Evolutionary conservation across 2,329 filamentous ascomycete genomes (phyloP), one percentile per base, ranked within the genome.

Genomic region (Fusarium sp.): DNA sequence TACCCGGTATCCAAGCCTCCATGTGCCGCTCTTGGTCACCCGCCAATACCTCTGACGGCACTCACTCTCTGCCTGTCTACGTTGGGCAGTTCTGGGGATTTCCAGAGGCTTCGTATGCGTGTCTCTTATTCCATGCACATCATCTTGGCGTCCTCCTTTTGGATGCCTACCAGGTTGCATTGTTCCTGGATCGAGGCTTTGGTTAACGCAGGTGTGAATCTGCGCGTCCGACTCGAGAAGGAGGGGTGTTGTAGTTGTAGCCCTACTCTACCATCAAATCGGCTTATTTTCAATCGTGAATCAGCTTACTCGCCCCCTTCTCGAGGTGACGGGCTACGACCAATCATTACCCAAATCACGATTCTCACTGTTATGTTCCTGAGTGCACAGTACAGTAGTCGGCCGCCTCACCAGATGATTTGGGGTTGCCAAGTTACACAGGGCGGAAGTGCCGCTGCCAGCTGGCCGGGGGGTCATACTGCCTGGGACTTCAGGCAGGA

Each of bases 21-120:
- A 75, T 74, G 72, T 74, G 72, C 72, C 72, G 61, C 48, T 20
- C 59, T 59, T 59, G 72, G 63, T 74, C 72, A 74, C 60, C 73
- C 57, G 72, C 50, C 22, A 27, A 35, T 20, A 27, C 14, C 62
- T 54, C 41, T 54, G 45, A 31, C 48, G 48, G 48, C 27, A 20
- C 48, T 31, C n/a, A 27, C 54, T 16, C 27, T n/a, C 24, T 37
- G 48, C 62, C 60, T 56, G 65, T 63, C 62, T 39, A 20, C 41
- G 41, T 45, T 45, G 41, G 72, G 61, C 54, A 63, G 22, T 16
- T 59, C 2, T 41, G 20, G 35, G 5, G 20, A 33, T 37, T 67
- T 73, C 48, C 35, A 24, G 16, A 35, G n/a, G 37, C 16, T 35
- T 10, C 43, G 18, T 39, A 66, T 60, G 68, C 54, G 63, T 62